Base-by-base conservation (phyloP, 2,329 filamentous ascomycete genomes). In the Trichoderma arundinaceum region DNA sequence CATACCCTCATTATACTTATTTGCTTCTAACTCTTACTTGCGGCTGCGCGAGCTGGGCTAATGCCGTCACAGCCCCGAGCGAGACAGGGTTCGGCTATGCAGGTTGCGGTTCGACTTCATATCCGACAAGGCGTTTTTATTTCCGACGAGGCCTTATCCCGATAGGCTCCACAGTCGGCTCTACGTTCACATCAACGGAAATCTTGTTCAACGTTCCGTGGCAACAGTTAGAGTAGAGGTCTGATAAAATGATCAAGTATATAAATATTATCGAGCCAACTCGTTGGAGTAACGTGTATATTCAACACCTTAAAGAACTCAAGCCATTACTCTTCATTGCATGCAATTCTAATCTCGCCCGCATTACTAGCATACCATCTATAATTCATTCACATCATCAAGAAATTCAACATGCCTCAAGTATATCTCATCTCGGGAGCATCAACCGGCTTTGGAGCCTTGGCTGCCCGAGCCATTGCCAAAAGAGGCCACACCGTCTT, bases 401-500 rank as follows among this genome's bases (percentile, higher is more conserved):
- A 7, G 10, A 3, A 7, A 3, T 13, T 17, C 17, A 39, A 2
- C 12, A 63, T 63, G 60, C 46, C 60, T 5, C 57, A 60, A 49
- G 60, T 56, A 12, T 63, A 63, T 39, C 60, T 63, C 1, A 63
- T 63, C 9, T 33, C 60, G 39, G 60, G 60, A 28, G 60, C 60
- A 39, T 63, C 60, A 0, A 63, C 60, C 8, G 60, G 60, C 32
- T 63, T 63, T 7, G 60, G 60, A 4, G 60, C 60, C 7, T 5
- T 63, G n/a, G 60, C 60, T 46, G 59, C 59, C 10, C 59, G 59
- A 35, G 59, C 59, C 22, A 63, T 63, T 7, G 59, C 59, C 2
- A 63, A 46, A 41, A 32, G 59, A 53, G 59, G 59, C 12, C 59
- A 63, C 35, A 63, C 49, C 12, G 59, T 63, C 39, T 63, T 63